phyloP scores from a whole-genome alignment of 2,329 filamentous ascomycete species.

The Sarocladiaceae sp. region DNA sequence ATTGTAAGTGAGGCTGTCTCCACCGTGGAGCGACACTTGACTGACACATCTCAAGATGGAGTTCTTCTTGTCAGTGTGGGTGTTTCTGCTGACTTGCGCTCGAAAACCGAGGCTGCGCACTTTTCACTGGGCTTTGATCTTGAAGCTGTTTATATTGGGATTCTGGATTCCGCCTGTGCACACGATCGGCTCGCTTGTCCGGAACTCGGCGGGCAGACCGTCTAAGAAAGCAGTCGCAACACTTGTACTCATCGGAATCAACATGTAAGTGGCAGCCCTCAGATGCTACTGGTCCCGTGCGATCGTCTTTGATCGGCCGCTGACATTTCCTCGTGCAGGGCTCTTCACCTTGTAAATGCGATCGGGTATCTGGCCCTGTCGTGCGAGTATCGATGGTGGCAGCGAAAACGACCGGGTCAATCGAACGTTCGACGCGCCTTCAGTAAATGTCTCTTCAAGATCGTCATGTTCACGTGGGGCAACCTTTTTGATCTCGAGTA shows the following conservation, averaged over 20 bases:
- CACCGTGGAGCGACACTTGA: background rate
- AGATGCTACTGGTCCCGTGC: too few relatives aligned
- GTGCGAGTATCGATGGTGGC: constrained; percentile 34
- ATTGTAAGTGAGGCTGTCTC: constrained; percentile 21
- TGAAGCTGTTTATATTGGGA: constrained; percentile 26
- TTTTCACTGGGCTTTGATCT: constrained; percentile 31
- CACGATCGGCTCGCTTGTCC: constrained; percentile 19
- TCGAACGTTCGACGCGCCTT: background rate
- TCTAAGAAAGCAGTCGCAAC: constrained; percentile 22
- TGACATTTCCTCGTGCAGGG: constrained; percentile 18
- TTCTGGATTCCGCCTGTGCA: constrained; percentile 22
- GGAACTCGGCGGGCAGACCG: background rate
- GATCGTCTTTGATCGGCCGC: background rate
- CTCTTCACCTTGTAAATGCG: constrained; percentile 33
- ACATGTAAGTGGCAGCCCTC: constrained; percentile 34
- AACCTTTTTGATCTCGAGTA: constrained; percentile 7
- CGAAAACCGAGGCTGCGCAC: constrained; percentile 31
- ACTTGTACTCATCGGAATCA: constrained; percentile 29
- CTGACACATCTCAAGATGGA: constrained; percentile 19
- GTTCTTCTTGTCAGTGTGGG: constrained; percentile 32
- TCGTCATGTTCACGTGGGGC: background rate
- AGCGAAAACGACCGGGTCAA: constrained; percentile 16
- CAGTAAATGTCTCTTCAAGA: background rate
- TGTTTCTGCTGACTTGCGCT: constrained; percentile 27
- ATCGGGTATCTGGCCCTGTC: constrained; percentile 33